phyloP scores from a whole-genome alignment of 441 rosid genomes.

The Viola pubescens region DNA sequence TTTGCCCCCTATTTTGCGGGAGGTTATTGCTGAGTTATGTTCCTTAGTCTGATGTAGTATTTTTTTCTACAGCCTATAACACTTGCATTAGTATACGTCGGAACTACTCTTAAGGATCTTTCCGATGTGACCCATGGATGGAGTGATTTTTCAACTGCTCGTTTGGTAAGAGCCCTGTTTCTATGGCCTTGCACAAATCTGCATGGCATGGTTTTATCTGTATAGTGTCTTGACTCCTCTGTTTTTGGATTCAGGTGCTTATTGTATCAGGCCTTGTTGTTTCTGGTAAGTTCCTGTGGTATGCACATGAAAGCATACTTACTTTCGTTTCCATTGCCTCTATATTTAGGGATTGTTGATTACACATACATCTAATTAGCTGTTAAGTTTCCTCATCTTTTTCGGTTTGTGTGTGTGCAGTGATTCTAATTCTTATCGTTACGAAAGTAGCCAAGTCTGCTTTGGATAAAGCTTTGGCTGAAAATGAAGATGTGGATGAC shows the following conservation, averaged over 20 bases:
- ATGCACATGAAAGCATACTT: background rate
- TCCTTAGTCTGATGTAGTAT: background rate
- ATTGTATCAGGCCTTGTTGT: conserved; percentile 54
- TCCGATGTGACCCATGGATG: conserved; percentile 91
- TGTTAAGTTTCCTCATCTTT: background rate
- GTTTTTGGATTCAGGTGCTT: conserved; percentile 45
- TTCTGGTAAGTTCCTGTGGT: conserved; percentile 51
- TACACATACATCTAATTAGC: too few species aligned
- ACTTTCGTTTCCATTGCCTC: background rate
- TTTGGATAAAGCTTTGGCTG: conserved; percentile 82
- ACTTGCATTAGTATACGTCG: conserved; percentile 77
- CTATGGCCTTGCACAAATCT: background rate
- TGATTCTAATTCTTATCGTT: conserved; percentile 59
- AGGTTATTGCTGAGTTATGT: background rate
- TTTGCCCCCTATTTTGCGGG: background rate
- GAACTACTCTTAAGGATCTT: conserved; percentile 92
- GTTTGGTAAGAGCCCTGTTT: conserved; percentile 52
- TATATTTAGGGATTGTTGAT: background rate
- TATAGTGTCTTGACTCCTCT: conserved; percentile 12
- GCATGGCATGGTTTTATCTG: background rate
- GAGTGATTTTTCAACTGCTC: conserved; percentile 72
- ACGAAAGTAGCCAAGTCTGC: conserved; percentile 92
- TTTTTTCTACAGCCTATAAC: conserved; percentile 77
- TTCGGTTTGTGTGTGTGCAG: conserved; percentile 35
- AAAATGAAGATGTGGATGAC: conserved; percentile 57